Percentiles rank a stretch among this genome's conserved stretches.
Evolutionary conservation across 1,284 basidiomycete species (phyloP).

Genomic region (Quambalaria eucalypti): DNA sequence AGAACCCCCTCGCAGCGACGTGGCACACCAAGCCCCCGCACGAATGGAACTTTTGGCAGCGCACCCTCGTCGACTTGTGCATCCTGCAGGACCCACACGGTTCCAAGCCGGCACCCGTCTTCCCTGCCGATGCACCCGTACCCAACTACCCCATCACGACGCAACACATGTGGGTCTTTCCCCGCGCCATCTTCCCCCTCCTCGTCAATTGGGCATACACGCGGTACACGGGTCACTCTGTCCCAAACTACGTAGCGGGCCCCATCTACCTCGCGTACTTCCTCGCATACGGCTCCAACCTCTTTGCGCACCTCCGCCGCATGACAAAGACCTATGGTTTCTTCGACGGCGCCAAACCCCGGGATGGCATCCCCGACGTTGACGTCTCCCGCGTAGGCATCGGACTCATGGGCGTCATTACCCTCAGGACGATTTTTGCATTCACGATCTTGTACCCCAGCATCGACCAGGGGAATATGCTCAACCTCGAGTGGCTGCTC

Average conservation of each 20-base stretch:
- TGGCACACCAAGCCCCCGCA: background rate
- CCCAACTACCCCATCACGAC: constrained; percentile 21
- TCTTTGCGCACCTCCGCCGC: constrained; percentile 14
- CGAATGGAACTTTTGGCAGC: background rate
- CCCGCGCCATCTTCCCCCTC: constrained; percentile 19
- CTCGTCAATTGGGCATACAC: constrained; percentile 23
- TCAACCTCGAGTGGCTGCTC: background rate
- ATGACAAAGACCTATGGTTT: constrained; percentile 20
- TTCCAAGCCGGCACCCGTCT: background rate
- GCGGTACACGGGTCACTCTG: constrained; percentile 18
- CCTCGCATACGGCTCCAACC: constrained; percentile 14
- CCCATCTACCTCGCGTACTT: constrained; percentile 1
- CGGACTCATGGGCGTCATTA: background rate
- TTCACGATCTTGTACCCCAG: background rate
- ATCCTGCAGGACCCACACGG: background rate
- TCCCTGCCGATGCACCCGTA: background rate
- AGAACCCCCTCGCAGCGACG: background rate
- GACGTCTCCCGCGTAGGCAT: background rate
- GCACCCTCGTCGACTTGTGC: background rate
- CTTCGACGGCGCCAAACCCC: constrained; percentile 20
- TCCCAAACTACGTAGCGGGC: constrained; percentile 9
- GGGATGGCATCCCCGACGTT: constrained; percentile 28
- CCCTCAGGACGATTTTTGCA: background rate
- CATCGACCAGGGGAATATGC: background rate
- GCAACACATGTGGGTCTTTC: constrained; percentile 24